phyloP scores from a whole-genome alignment of 495 filamentous ascomycete species.

The Hypoxylon subgilvum region DNA sequence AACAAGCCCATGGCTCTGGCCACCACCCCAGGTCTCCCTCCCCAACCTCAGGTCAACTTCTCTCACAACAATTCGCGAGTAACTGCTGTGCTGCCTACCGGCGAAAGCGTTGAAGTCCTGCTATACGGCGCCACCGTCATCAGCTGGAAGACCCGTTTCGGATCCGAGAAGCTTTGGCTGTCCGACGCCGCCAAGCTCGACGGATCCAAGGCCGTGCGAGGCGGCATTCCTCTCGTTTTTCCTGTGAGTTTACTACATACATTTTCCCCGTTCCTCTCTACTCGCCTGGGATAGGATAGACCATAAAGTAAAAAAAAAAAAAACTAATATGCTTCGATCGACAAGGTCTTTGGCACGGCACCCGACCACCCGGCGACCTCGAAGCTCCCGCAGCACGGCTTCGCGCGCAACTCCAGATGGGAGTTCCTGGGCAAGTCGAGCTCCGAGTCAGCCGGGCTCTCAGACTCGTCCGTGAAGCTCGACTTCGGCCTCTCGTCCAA shows the following conservation, averaged over 20 bases:
- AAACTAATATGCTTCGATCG: not conserved
- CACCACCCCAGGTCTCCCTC: slow-evolving; percentile 66
- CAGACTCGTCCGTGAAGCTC: slow-evolving; percentile 77
- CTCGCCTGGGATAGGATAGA: too few species aligned
- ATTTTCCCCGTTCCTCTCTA: too few species aligned
- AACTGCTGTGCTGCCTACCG: slow-evolving; percentile 76
- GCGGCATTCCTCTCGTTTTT: slow-evolving; percentile 93
- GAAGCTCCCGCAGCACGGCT: slow-evolving; percentile 89
- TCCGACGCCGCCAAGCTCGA: slow-evolving; percentile 74
- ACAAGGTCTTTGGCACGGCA: slow-evolving; percentile 86
- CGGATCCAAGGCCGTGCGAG: slow-evolving; percentile 66
- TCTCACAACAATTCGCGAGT: slow-evolving; percentile 68
- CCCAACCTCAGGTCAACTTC: slow-evolving; percentile 72
- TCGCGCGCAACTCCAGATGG: slow-evolving; percentile 85
- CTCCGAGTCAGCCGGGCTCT: slow-evolving; percentile 58
- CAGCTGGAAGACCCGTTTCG: slow-evolving; percentile 83
- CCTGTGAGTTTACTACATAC: slow-evolving; percentile 80
- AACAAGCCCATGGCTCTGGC: slow-evolving; percentile 83
- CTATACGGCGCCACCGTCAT: slow-evolving; percentile 91
- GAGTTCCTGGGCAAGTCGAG: slow-evolving; percentile 76
- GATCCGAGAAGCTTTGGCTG: slow-evolving; percentile 86
- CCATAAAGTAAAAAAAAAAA: too few species aligned
- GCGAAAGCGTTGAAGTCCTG: slow-evolving; percentile 83
- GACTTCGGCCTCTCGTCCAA: slow-evolving; percentile 87
- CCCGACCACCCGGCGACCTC: slow-evolving; percentile 72